phyloP scores from a whole-genome alignment of 2,329 filamentous ascomycete genomes.

The Ophiostoma pallidulum region DNA sequence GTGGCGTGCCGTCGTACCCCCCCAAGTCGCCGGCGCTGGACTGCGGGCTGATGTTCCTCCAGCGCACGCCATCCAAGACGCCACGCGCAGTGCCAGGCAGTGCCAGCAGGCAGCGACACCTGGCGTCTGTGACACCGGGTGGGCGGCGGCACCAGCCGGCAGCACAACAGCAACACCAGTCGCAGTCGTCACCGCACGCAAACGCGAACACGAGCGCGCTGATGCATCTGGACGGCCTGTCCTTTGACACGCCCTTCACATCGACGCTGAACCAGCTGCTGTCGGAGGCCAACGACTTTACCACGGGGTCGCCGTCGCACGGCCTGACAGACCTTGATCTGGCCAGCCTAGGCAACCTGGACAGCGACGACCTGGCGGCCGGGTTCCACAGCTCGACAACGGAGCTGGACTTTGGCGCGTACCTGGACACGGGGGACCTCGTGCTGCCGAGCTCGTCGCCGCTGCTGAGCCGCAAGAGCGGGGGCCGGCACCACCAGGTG shows the following conservation, averaged over 20 bases:
- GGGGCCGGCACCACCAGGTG: constrained; percentile 13
- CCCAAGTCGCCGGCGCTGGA: constrained; percentile 34
- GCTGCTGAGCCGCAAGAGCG: constrained; percentile 18
- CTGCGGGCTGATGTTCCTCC: constrained; percentile 26
- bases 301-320: constrained; percentile 28
- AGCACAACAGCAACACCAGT: constrained; percentile 15
- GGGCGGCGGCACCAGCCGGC: neutral
- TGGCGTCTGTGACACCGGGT: constrained; percentile 15
- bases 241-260: constrained; percentile 49
- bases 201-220: too few species aligned
- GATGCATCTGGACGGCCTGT: constrained; percentile 26
- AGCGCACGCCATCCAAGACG: constrained; percentile 39
- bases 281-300: constrained; percentile 43
- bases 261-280: constrained; percentile 55
- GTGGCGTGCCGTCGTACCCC: constrained; percentile 29
- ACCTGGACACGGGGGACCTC: constrained; percentile 39
- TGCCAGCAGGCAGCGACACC: constrained; percentile 30
- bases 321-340: constrained; percentile 36
- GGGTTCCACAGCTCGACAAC: constrained; percentile 16
- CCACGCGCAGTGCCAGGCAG: constrained; percentile 28
- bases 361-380: constrained; percentile 25
- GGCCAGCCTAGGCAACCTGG: constrained; percentile 29
- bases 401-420: constrained; percentile 37
- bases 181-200: too few species aligned
- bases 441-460: constrained; percentile 42